Percentiles rank a stretch among this genome's conserved stretches.
These are phyloP conservation scores for Picea engelmannii DNA, from an alignment of 83 land plant genomes.

Conservation along the genomic window DNA sequence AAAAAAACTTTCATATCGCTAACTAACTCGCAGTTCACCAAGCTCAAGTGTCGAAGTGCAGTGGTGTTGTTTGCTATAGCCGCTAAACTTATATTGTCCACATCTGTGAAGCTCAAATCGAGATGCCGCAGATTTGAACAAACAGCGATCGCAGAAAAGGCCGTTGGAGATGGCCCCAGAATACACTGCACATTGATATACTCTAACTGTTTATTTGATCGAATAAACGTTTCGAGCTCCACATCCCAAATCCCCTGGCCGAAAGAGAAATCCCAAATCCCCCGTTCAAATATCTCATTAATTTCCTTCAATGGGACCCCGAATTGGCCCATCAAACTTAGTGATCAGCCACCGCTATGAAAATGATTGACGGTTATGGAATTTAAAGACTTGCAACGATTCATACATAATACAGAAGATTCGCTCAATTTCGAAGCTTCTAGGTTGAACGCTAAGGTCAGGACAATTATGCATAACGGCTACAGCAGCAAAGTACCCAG, in stretches of 20 bases:
- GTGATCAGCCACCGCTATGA: slow-evolving; percentile 30
- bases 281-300: slow-evolving; percentile 23
- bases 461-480: slow-evolving; percentile 23
- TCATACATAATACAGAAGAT: slow-evolving; percentile 3
- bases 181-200: slow-evolving; percentile 26
- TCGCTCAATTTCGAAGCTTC: slow-evolving; percentile 7
- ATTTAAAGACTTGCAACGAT: no score
- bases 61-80: slow-evolving; percentile 21
- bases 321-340: slow-evolving; percentile 27
- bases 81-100: slow-evolving; percentile 37
- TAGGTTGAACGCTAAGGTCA: neutral
- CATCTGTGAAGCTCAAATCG: slow-evolving; percentile 45
- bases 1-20: no score
- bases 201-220: slow-evolving; percentile 24
- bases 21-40: neutral
- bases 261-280: slow-evolving; percentile 25
- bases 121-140: slow-evolving; percentile 27
- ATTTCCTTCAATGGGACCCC: slow-evolving; percentile 28
- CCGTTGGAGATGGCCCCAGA: slow-evolving; percentile 22
- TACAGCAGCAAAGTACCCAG: slow-evolving; percentile 24
- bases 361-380: neutral
- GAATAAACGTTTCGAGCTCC: slow-evolving; percentile 37
- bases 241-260: no score
- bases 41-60: slow-evolving; percentile 23
- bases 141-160: slow-evolving; percentile 26